Evolutionary conservation across 2,329 filamentous ascomycete genomes (phyloP), one percentile per base, ranked within the genome.

Genomic region (Xylariaceae sp.): DNA sequence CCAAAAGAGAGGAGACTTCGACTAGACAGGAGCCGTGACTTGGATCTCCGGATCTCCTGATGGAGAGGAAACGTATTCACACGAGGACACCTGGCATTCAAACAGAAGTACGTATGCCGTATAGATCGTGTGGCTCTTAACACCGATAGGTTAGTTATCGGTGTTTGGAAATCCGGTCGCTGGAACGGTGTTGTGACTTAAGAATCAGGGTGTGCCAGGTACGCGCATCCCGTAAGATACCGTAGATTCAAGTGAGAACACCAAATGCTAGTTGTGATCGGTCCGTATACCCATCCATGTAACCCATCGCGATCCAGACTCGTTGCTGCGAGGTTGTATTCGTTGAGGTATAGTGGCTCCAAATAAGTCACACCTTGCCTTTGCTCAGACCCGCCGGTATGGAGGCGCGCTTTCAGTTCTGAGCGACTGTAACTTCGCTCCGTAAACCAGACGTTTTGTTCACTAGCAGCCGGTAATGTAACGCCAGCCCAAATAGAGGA

Each of bases 151-250:
- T 55, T 52, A 51, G 23, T 60, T 61, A 50, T 59, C 58, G 61
- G 61, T 53, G 56, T 62, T 53, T 61, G 61, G 53, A 58, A 58
- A 56, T 54, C 35, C 55, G 49, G 58, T 61, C 58, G 58, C 18
- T 58, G 58, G 61, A 58, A 56, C 61, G 53, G 41, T 45, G 55
- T 50, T 44, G 51, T 58, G 51, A 61, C 58, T n/a, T 60, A n/a
- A 53, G 51, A 58, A 60, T 60, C 34, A 48, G 57, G 48, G 37
- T 35, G 37, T 13, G 30, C 49, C 47, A 50, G 48, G 37, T 45
- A 10, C 58, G 35, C 47, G 8, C 23, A 30, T 30, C 54, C 51
- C 18, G 45, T 34, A 41, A 55, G 53, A 39, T 51, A 37, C 11
- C 41, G 11, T n/a, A 15, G 18, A 41, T 39, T 49, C 52, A 34